Conservation (phyloP, 1,139 yeast species). For the Zygoascus hellenicus region DNA sequence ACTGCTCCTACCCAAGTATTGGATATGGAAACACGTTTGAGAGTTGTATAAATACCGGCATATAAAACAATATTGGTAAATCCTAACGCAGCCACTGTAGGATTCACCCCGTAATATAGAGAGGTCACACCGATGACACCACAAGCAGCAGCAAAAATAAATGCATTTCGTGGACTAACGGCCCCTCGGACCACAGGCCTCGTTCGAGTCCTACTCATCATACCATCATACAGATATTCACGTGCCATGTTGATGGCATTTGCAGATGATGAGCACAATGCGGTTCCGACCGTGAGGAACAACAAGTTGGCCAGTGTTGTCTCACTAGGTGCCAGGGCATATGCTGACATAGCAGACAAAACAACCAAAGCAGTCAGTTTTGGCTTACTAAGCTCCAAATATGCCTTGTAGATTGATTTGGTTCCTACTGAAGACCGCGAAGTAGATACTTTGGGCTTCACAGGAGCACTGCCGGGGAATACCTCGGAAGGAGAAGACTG, state of each 20-base stretch:
- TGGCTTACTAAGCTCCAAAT: constrained; percentile 81
- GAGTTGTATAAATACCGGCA: constrained; percentile 85
- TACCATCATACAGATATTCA: constrained; percentile 82
- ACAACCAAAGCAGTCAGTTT: constrained; percentile 82
- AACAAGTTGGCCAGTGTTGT: constrained; percentile 64
- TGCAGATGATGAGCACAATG: constrained; percentile 87
- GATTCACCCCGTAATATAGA: constrained; percentile 75
- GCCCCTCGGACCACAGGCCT: constrained; percentile 89
- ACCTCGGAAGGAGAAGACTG: constrained; percentile 4
- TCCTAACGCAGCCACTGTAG: constrained; percentile 76
- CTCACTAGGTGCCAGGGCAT: constrained; percentile 83
- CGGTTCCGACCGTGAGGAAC: constrained; percentile 76
- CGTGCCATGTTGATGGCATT: constrained; percentile 96
- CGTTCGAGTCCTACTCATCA: constrained; percentile 82
- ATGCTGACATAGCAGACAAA: constrained; percentile 85
- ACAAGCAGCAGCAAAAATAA: constrained; percentile 63
- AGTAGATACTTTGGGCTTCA: constrained; percentile 1
- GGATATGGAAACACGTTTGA: constrained; percentile 74
- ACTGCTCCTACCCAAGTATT: constrained; percentile 99
- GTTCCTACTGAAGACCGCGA: not conserved
- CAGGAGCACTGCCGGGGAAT: constrained; percentile 4
- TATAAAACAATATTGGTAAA: constrained; percentile 71
- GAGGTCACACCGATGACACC: constrained; percentile 69
- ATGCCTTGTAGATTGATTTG: constrained; percentile 31
- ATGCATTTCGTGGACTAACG: constrained; percentile 72